Conservation (phyloP, 75 land plant genomes). For the Cupressus sempervirens region DNA sequence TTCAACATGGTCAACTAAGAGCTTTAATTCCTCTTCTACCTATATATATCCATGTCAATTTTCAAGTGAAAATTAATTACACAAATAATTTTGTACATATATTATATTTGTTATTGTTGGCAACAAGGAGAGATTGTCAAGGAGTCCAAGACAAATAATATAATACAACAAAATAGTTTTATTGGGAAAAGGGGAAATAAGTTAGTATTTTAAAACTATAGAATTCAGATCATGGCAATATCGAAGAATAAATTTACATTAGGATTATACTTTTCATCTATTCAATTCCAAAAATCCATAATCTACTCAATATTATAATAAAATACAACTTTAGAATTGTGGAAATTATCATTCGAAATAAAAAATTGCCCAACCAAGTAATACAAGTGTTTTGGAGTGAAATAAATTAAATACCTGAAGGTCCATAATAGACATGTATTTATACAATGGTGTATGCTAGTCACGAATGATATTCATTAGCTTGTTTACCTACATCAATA, state of each 20-base stretch:
- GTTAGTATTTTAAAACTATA: no score
- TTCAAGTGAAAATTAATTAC: no score
- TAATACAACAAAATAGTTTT: not conserved
- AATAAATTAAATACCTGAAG: constrained; percentile 22
- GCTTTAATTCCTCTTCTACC: no score
- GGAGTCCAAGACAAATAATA: not conserved
- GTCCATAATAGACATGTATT: constrained; percentile 46
- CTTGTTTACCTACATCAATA: constrained; percentile 27
- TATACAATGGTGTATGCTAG: constrained; percentile 36
- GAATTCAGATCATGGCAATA: no score
- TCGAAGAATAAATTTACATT: no score
- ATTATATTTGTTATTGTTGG: no score
- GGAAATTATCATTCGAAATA: not conserved
- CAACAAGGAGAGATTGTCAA: not conserved
- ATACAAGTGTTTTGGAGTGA: not conserved
- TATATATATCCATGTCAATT: no score
- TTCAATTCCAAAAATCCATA: no score
- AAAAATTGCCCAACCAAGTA: not conserved
- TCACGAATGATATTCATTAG: constrained; percentile 27
- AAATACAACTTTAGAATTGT: not conserved
- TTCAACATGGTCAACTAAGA: no score
- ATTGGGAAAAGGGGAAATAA: no score
- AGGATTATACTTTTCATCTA: no score
- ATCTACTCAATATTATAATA: not conserved
- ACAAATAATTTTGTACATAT: not conserved